These are phyloP conservation scores for Psilocybe azurescens DNA, from an alignment of 768 basidiomycete species.

Conservation along the genomic window DNA sequence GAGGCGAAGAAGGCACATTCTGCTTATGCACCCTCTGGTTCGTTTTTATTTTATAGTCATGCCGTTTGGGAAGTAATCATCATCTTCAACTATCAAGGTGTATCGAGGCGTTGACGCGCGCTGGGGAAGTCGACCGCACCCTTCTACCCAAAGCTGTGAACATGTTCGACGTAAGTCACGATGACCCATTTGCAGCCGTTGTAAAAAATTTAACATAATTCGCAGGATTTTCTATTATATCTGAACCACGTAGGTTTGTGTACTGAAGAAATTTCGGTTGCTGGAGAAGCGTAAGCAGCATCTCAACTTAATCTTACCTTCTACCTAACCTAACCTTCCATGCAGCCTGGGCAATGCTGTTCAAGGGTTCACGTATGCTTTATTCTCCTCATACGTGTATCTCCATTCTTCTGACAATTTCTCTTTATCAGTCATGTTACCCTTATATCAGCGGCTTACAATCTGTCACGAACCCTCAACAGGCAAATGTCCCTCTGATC, in stretches of 20 bases:
- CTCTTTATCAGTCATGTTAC: slow-evolving; percentile 68
- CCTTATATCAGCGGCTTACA: slow-evolving; percentile 84
- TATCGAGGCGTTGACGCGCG: slow-evolving; percentile 88
- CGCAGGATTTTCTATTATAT: slow-evolving; percentile 77
- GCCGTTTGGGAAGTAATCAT: background rate
- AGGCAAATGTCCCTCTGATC: background rate
- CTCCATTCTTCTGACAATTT: slow-evolving; percentile 3
- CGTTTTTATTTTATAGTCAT: slow-evolving; percentile 15
- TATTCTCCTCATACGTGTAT: background rate
- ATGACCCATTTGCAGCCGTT: background rate
- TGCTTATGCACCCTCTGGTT: slow-evolving; percentile 87
- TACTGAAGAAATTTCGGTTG: slow-evolving; percentile 84
- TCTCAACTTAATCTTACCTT: background rate
- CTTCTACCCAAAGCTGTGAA: slow-evolving; percentile 71
- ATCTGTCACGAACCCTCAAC: slow-evolving; percentile 70
- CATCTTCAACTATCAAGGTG: slow-evolving; percentile 53
- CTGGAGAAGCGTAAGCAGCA: slow-evolving; percentile 75
- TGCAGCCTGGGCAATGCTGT: slow-evolving; percentile 83
- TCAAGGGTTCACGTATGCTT: slow-evolving; percentile 83
- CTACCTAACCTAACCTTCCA: background rate
- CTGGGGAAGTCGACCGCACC: slow-evolving; percentile 74
- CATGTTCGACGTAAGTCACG: slow-evolving; percentile 84
- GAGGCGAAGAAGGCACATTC: slow-evolving; percentile 95
- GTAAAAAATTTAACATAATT: background rate
- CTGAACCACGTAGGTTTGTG: slow-evolving; percentile 89